Conservation (phyloP, 2,329 filamentous ascomycete species). For the Coniosporium tulheliwenetii region DNA sequence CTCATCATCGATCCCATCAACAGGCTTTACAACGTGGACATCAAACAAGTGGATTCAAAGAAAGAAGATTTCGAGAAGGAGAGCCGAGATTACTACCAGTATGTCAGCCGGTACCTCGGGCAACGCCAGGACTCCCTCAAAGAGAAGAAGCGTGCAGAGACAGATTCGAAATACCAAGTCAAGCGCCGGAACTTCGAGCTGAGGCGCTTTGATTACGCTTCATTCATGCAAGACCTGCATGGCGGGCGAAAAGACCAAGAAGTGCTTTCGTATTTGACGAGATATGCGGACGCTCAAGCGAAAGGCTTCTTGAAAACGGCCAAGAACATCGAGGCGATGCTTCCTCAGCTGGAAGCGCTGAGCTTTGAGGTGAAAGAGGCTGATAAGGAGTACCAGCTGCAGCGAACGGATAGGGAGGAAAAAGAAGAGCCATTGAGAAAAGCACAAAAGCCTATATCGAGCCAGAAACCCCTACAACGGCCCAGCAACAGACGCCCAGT, state of each 20-base stretch:
- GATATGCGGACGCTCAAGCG: constrained; percentile 82
- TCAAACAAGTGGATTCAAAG: constrained; percentile 94
- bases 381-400: constrained; percentile 93
- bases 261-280: constrained; percentile 83
- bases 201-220: constrained; percentile 96
- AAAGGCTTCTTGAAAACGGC: constrained; percentile 67
- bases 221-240: constrained; percentile 98
- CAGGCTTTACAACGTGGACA: constrained; percentile 86
- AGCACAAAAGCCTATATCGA: constrained; percentile 43
- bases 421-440: constrained; percentile 78
- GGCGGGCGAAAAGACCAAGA: constrained; percentile 98
- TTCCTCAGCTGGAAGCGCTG: constrained; percentile 81
- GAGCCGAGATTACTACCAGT: constrained; percentile 95
- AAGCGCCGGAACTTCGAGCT: constrained; percentile 93
- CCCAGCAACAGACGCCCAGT: not conserved
- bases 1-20: constrained; percentile 89
- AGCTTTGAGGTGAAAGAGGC: constrained; percentile 80
- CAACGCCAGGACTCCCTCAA: constrained; percentile 92
- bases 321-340: constrained; percentile 71
- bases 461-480: constrained; percentile 8
- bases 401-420: constrained; percentile 87
- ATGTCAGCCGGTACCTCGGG: constrained; percentile 88
- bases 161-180: constrained; percentile 87
- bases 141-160: constrained; percentile 90
- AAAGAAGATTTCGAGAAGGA: constrained; percentile 98